Evolutionary conservation across 331 rosid species (phyloP).

Genomic region (Quercus lobata): DNA sequence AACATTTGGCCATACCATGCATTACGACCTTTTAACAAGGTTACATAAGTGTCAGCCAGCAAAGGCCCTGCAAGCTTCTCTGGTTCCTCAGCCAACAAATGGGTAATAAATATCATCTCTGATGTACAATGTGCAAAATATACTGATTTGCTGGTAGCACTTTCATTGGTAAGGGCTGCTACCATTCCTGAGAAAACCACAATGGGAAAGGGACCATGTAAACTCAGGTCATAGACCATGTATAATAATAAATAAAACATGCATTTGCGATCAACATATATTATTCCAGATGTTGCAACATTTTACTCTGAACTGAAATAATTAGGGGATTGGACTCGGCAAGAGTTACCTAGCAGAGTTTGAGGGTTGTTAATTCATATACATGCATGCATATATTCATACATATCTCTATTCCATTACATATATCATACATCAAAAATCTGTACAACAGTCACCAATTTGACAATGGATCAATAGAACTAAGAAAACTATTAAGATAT

Average conservation of each 20-base stretch:
- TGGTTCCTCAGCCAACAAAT: conserved; percentile 86
- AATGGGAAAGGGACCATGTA: background rate
- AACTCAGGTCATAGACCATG: conserved; percentile 4
- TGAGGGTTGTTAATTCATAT: background rate
- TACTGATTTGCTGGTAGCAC: conserved; percentile 96
- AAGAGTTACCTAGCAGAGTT: background rate
- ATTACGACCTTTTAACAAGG: conserved; percentile 84
- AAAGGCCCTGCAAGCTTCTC: conserved; percentile 96
- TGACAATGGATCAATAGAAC: too few relatives aligned
- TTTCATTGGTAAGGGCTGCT: conserved; percentile 92
- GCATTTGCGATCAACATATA: background rate
- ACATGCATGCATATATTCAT: too few relatives aligned
- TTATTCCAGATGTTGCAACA: background rate
- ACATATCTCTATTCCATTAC: too few relatives aligned
- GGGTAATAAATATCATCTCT: conserved; percentile 92
- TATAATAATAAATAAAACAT: background rate
- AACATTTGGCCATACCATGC: conserved; percentile 96
- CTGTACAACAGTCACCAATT: too few relatives aligned
- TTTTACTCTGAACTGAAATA: background rate
- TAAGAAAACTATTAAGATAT: too few relatives aligned
- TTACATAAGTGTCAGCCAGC: conserved; percentile 86
- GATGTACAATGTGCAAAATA: conserved; percentile 94
- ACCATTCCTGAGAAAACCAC: conserved; percentile 67
- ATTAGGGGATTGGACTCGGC: background rate
- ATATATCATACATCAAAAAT: too few relatives aligned